A percentile compares a stretch with the other conserved stretches of the same genome.
Conservation (phyloP, 1,284 basidiomycete species). For the Puccinia coronata region DNA sequence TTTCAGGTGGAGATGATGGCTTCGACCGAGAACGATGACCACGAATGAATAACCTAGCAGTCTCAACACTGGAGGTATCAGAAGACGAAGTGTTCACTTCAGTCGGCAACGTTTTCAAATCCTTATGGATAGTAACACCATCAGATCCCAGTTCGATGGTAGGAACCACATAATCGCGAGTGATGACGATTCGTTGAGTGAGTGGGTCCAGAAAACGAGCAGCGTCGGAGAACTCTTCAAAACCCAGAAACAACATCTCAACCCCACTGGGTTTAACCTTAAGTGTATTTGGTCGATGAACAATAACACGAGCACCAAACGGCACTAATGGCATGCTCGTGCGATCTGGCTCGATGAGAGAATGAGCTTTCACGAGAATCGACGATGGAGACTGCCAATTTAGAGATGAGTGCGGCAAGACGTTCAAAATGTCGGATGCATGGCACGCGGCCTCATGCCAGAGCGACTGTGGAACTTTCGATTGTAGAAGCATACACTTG, state of each 20-base stretch:
- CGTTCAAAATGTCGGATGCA: neutral
- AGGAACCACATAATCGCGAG: neutral
- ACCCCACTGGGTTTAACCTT: neutral
- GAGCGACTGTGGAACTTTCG: neutral
- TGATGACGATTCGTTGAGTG: neutral
- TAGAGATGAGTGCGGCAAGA: neutral
- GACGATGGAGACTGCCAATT: neutral
- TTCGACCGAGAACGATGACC: no score
- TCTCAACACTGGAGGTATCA: no score
- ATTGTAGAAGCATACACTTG: conserved; percentile 7
- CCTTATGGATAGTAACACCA: no score
- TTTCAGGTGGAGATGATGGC: no score
- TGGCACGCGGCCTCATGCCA: neutral
- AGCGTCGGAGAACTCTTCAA: neutral
- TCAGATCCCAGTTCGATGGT: no score
- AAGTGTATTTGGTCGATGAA: neutral
- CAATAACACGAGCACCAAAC: neutral
- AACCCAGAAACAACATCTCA: neutral
- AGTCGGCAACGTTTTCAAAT: neutral
- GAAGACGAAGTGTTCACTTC: no score
- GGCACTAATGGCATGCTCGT: neutral
- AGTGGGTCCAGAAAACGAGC: neutral
- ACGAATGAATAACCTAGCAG: no score
- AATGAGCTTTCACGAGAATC: neutral
- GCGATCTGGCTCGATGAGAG: neutral